Conservation (phyloP, 768 basidiomycete species). For the Trametes cubensis region DNA sequence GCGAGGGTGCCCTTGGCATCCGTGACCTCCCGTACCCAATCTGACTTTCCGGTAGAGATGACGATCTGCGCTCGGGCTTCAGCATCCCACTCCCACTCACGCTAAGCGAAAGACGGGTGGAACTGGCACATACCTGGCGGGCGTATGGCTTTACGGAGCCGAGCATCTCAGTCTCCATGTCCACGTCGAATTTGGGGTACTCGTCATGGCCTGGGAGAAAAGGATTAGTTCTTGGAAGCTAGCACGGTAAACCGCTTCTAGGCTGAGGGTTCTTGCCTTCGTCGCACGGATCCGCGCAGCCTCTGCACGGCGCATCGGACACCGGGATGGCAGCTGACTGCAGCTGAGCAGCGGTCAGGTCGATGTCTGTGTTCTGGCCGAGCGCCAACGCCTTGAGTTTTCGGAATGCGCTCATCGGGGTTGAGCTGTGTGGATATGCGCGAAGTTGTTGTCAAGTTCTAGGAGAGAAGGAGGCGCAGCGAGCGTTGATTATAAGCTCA, state of each 20-base stretch:
- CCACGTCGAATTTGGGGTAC: constrained; percentile 77
- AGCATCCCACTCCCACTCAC: neutral
- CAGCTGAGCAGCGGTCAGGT: constrained; percentile 53
- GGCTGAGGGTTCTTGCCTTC: constrained; percentile 46
- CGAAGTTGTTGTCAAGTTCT: neutral
- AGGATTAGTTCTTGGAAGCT: neutral
- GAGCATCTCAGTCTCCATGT: constrained; percentile 81
- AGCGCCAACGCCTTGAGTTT: constrained; percentile 32
- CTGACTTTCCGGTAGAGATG: constrained; percentile 86
- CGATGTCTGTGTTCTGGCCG: constrained; percentile 36
- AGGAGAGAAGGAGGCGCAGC: neutral
- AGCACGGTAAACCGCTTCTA: neutral
- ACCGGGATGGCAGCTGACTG: constrained; percentile 64
- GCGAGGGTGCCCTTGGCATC: constrained; percentile 74
- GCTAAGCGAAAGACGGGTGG: too few species aligned
- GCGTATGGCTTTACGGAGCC: constrained; percentile 84
- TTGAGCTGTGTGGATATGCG: neutral
- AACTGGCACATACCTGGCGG: constrained; percentile 59
- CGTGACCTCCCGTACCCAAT: constrained; percentile 86
- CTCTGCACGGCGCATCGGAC: constrained; percentile 66
- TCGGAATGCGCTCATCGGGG: constrained; percentile 29
- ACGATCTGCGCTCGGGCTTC: constrained; percentile 58
- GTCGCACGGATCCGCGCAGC: constrained; percentile 79
- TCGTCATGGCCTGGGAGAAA: constrained; percentile 66
- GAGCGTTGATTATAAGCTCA: neutral